Percentiles rank a stretch among this genome's conserved stretches.
phyloP scores from a whole-genome alignment of 106 monocot genomes.

The Allium fistulosum region DNA sequence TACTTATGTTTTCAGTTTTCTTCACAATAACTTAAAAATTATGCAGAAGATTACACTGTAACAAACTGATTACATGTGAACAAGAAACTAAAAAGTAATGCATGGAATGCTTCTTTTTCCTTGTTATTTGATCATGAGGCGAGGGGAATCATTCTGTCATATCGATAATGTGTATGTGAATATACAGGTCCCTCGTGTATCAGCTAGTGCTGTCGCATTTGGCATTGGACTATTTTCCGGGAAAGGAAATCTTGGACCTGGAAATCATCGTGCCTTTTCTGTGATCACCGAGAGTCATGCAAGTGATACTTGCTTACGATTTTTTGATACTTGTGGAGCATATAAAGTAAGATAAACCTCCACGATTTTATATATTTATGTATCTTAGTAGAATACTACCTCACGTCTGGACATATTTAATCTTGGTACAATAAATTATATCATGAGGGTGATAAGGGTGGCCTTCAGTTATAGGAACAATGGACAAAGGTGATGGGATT shows the following conservation, averaged over 20 bases:
- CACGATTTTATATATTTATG: not conserved
- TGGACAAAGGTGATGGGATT: too few species aligned
- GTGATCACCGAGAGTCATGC: constrained; percentile 90
- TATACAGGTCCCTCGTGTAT: constrained; percentile 81
- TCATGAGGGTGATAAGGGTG: not conserved
- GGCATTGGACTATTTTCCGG: constrained; percentile 89
- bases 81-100: too few species aligned
- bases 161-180: not conserved
- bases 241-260: constrained; percentile 84
- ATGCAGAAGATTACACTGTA: too few species aligned
- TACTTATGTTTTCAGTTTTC: too few species aligned
- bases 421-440: not conserved
- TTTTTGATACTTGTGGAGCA: constrained; percentile 71
- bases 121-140: too few species aligned
- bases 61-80: too few species aligned
- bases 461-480: too few species aligned
- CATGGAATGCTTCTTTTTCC: too few species aligned
- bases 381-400: not conserved
- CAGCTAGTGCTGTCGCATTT: constrained; percentile 98
- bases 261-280: constrained; percentile 80
- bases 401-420: not conserved
- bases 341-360: constrained; percentile 56
- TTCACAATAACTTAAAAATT: too few species aligned
- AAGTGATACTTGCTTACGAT: constrained; percentile 79
- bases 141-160: too few species aligned